Evolutionary conservation across 225 moss, liverwort and hornwort species (phyloP), one percentile per base, ranked within the genome.

Genomic region (Rhytidiadelphus loreus): DNA sequence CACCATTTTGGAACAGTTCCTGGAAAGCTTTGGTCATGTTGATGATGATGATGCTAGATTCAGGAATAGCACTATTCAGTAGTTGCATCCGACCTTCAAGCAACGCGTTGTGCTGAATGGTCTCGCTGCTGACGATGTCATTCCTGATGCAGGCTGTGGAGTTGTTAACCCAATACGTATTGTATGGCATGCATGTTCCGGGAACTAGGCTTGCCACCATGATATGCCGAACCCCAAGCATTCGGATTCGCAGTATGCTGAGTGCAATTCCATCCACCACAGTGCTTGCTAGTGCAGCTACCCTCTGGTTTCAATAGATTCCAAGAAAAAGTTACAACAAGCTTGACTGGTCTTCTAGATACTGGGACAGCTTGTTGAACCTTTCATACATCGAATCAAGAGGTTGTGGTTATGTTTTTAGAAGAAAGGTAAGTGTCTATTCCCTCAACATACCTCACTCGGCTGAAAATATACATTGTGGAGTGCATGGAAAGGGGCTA

Each of bases 11-110:
- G 86, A 94, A 92, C 5, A 91, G 90, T 83, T 92, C 91, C 69
- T 89, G 85, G 70, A 92, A 90, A 83, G 94, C 91, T 86, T 94
- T 94, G 37, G 92, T 94, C 91, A 92, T 91, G 91, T 94, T 89
- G 87, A 94, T 32, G 71, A 94, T 94, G 85, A 94, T 90, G 72
- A 92, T 91, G 91, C 83, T 81, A 60, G 91, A 66, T 59, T 75
- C 17, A 68, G 88, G 80, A 46, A 91, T 24, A 60, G 57, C 91
- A 26, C 78, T 77, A 50, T 92, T 93, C 55, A 93, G 89, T 25
- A 92, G 89, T 72, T 73, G 90, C 89, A 93, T 70, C 39, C 91
- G 84, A 32, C 82, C 48, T 85, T 88, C 88, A 46, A 92, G 92
- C 72, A 92, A 65, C 41, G 62, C 80, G 69, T 93, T 92, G 88